A percentile compares a stretch with the other conserved stretches of the same genome.
These are phyloP conservation scores for Euphrasia arctica DNA, from an alignment of 305 asterid species.

Conservation along the genomic window DNA sequence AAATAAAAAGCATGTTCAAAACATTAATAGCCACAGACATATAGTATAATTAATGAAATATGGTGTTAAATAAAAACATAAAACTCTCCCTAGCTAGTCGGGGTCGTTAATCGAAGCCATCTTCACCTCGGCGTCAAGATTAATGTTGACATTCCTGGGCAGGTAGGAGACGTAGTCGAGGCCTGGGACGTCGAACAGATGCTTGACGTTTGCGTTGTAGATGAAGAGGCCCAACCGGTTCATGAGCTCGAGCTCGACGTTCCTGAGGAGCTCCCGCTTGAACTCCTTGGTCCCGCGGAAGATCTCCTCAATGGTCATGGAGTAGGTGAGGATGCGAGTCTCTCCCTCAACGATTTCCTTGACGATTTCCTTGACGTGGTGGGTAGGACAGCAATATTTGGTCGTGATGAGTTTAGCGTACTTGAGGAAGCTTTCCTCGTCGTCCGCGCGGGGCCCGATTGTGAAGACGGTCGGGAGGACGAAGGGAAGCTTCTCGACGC, in stretches of 20 bases:
- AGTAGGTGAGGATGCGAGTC: conserved; percentile 39
- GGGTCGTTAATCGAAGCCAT: too few species aligned
- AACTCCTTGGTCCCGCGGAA: conserved; percentile 55
- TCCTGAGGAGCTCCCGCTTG: conserved; percentile 53
- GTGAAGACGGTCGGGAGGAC: conserved; percentile 64
- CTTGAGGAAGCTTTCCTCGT: conserved; percentile 35
- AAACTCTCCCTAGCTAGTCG: too few species aligned
- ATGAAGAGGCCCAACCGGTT: conserved; percentile 57
- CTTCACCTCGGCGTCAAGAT: conserved; percentile 28
- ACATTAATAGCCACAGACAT: too few species aligned
- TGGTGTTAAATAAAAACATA: too few species aligned
- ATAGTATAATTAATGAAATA: too few species aligned
- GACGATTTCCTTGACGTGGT: conserved; percentile 23
- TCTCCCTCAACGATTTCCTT: too few species aligned
- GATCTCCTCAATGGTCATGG: conserved; percentile 53
- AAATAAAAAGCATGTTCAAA: too few species aligned
- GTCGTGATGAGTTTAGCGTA: conserved; percentile 49
- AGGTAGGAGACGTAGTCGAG: conserved; percentile 58
- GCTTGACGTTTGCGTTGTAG: conserved; percentile 61
- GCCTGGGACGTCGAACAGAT: conserved; percentile 52
- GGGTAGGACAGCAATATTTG: too few species aligned
- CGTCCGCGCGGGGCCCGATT: conserved; percentile 53
- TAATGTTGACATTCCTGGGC: conserved; percentile 48
- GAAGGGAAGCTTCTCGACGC: too few species aligned
- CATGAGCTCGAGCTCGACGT: conserved; percentile 47